Conservation (phyloP, 2,329 filamentous ascomycete species). For the Stagonosporopsis cucurbitacearum region DNA sequence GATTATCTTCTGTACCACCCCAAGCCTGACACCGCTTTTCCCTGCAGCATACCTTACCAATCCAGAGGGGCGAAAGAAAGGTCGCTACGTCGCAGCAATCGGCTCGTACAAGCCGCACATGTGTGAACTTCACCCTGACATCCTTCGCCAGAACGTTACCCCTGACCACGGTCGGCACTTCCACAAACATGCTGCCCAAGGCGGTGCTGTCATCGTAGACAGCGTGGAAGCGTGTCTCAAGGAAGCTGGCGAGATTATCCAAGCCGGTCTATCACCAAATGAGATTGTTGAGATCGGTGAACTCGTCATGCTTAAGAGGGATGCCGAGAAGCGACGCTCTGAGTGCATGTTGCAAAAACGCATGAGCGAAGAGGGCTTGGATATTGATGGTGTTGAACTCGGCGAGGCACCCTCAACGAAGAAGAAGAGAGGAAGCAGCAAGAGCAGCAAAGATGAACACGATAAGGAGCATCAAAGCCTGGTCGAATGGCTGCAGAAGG, state of each 20-base stretch:
- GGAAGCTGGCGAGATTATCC: slow-evolving; percentile 86
- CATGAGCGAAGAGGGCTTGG: slow-evolving; percentile 45
- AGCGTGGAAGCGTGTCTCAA: slow-evolving; percentile 79
- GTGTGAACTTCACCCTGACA: slow-evolving; percentile 80
- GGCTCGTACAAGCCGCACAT: slow-evolving; percentile 76
- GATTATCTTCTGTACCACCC: slow-evolving; percentile 89
- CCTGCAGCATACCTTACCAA: slow-evolving; percentile 74
- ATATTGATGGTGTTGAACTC: slow-evolving; percentile 80
- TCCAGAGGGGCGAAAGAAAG: slow-evolving; percentile 71
- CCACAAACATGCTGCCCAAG: slow-evolving; percentile 67
- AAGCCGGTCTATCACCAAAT: slow-evolving; percentile 73
- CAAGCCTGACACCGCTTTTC: slow-evolving; percentile 76
- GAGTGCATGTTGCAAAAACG: slow-evolving; percentile 42
- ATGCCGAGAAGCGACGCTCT: slow-evolving; percentile 51
- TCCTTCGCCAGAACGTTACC: slow-evolving; percentile 70
- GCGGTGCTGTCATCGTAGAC: slow-evolving; percentile 67
- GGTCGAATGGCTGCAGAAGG: slow-evolving; percentile 65
- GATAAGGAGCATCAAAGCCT: slow-evolving; percentile 51
- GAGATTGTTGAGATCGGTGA: slow-evolving; percentile 90
- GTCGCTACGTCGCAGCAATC: slow-evolving; percentile 73
- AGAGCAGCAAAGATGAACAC: slow-evolving; percentile 27
- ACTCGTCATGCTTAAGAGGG: slow-evolving; percentile 69
- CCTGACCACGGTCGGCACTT: slow-evolving; percentile 65
- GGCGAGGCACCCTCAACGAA: slow-evolving; percentile 70
- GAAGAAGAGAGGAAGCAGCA: slow-evolving; percentile 61